Evolutionary conservation across 129 eudicot genomes (phyloP), one percentile per base, ranked within the genome.

Genomic region (Artemisia annua): DNA sequence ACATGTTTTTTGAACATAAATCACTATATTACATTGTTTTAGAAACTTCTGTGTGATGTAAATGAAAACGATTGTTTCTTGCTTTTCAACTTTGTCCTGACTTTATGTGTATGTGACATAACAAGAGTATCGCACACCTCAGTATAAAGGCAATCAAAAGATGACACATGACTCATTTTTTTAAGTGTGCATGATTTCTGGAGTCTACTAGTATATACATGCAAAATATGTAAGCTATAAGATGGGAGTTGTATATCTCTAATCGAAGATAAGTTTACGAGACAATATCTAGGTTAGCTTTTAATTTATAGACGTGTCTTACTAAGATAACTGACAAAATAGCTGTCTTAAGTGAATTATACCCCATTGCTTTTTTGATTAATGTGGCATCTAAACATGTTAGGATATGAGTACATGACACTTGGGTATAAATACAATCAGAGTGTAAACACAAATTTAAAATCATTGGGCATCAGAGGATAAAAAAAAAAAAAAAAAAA

Each of bases 101-200:
- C 28, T 72, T 8, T 73, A 44, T 49, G 19, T 11, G 19, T 2
- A 19, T 53, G 6, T 48, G 35, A n/a, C 7, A 26, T 60, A 72
- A 24, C 13, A 10, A 60, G 48, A 58, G 57, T 22, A 16, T 59
- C 46, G 26, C 2, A 13, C 15, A 6, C 58, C 19, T 19, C 32
- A 71, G 14, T 53, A 9, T 39, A 19, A 71, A 39, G 39, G 22
- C 39, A 19, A 56, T 6, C 4, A 56, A 55, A 15, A 14, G 63
- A 39, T 14, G 65, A 5, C 63, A 12, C 9, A 56, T 19, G 15
- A 32, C 3, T 69, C 9, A 50, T 16, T 51, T 15, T 53, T 5
- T 53, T 15, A 54, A 26, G 13, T 26, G 66, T 71, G 66, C 55
- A 55, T 56, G 56, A 14, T 57, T 53, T 58, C 48, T 71, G 15